These are phyloP conservation scores for Pistacia vera DNA, from an alignment of 345 rosid genomes.

Conservation along the genomic window DNA sequence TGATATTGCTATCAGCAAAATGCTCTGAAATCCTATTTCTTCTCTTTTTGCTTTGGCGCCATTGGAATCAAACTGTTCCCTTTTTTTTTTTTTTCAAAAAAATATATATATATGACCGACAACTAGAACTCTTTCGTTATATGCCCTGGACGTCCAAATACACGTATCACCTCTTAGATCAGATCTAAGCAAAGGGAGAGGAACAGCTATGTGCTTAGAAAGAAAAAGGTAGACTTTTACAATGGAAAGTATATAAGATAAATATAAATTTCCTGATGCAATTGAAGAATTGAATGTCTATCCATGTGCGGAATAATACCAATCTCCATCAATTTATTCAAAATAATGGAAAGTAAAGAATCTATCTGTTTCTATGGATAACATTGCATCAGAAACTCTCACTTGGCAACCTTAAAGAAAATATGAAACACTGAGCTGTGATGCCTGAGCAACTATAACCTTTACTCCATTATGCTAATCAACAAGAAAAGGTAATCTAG, in stretches of 20 bases:
- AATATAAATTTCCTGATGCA: not conserved
- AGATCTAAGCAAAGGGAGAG: not conserved
- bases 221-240: not conserved
- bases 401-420: not conserved
- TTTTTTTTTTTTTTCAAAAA: no score
- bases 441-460: not conserved
- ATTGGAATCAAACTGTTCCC: not conserved
- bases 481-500: not conserved
- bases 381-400: slow-evolving; percentile 3
- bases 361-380: not conserved
- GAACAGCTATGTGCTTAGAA: not conserved
- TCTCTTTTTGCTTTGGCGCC: not conserved
- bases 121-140: not conserved
- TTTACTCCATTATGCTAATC: not conserved
- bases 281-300: not conserved
- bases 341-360: not conserved
- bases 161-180: not conserved
- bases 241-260: not conserved
- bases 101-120: not conserved
- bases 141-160: not conserved
- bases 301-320: not conserved
- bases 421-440: not conserved
- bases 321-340: not conserved
- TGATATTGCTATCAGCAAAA: slow-evolving; percentile 6
- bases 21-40: not conserved